These are phyloP conservation scores for Cornus kousa DNA, from an alignment of 148 eudicot species.

Conservation along the genomic window DNA sequence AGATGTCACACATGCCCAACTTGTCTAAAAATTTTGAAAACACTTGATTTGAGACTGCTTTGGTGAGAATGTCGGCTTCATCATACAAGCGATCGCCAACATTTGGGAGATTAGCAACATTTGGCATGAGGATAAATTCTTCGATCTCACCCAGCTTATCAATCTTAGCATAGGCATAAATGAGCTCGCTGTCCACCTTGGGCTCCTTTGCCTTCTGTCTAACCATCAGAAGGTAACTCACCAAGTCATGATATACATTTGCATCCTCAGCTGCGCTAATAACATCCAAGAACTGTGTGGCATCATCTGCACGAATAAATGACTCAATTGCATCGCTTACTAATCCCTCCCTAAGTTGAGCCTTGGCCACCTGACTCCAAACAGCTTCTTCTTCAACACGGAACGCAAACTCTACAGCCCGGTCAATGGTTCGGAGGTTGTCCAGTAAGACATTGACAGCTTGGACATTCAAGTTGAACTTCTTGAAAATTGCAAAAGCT, in stretches of 20 bases:
- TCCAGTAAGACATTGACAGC: slow-evolving; percentile 87
- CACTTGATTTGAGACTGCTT: too few relatives aligned
- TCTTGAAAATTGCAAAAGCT: slow-evolving; percentile 94
- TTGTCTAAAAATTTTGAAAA: too few relatives aligned
- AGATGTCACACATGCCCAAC: too few relatives aligned
- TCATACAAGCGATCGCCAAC: slow-evolving; percentile 92
- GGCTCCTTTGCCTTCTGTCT: slow-evolving; percentile 94
- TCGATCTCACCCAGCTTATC: slow-evolving; percentile 90
- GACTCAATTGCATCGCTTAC: slow-evolving; percentile 97
- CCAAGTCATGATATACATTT: slow-evolving; percentile 85
- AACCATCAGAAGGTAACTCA: slow-evolving; percentile 90
- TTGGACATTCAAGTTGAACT: slow-evolving; percentile 92
- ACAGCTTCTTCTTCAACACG: slow-evolving; percentile 99
- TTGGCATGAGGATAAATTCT: slow-evolving; percentile 94
- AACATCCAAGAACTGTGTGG: slow-evolving; percentile 87
- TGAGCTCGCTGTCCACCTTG: slow-evolving; percentile 95
- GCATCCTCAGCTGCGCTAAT: slow-evolving; percentile 81
- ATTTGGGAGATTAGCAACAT: slow-evolving; percentile 92
- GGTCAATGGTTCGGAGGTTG: slow-evolving; percentile 70
- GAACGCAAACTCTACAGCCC: slow-evolving; percentile 95
- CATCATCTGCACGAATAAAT: slow-evolving; percentile 94
- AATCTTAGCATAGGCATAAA: slow-evolving; percentile 95
- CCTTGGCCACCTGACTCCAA: slow-evolving; percentile 98
- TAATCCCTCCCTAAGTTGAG: slow-evolving; percentile 80
- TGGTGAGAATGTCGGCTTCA: too few relatives aligned